Evolutionary conservation across 2,329 filamentous ascomycete species (phyloP), one percentile per base, ranked within the genome.

Genomic region (Aspergillus nomiae): DNA sequence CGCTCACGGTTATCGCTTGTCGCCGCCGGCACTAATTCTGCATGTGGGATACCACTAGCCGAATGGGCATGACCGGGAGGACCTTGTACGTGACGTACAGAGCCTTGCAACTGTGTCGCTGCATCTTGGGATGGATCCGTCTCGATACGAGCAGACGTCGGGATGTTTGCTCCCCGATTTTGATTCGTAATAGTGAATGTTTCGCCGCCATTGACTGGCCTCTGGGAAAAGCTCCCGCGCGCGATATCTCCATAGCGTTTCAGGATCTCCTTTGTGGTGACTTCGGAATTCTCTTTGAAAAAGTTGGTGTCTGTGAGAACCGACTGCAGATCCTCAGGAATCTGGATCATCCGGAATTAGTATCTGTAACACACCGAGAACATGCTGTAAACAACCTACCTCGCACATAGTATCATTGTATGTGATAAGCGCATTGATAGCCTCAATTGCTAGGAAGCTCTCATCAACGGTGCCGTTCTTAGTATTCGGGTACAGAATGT

Each of bases 391-490:
- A 28, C 10, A 41, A 63, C 90, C 81, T 86, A 97, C 95, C 87
- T 97, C 90, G 76, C 94, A 98, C 89, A 99, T 97, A 77, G 92
- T 90, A 77, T 98, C 95, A 69, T 97, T 97, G 76, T 91, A 92
- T 71, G 91, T 89, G 71, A 99, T 97, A 69, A 99, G 84, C 64
- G 90, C 89, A 76, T 96, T 91, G 30, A 99, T 92, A 19, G 95
- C 94, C 72, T 95, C 92, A 65, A 99, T 97, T 34, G 94, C 93
- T 72, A 91, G 86, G 81, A 98, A 97, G 65, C 93, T 95, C 70
- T 97, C 93, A 72, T 89, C 89, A 69, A 96, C 94, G 67, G 93
- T 86, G 50, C 86, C 87, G 8, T 84, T 85, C 75, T 89, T 90
- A 48, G 86, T 80, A 68, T 83, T 87, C 68, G 90, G 91, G 70